phyloP scores from a whole-genome alignment of 139 green algal species.

The Chlamydomonas schloesseri region DNA sequence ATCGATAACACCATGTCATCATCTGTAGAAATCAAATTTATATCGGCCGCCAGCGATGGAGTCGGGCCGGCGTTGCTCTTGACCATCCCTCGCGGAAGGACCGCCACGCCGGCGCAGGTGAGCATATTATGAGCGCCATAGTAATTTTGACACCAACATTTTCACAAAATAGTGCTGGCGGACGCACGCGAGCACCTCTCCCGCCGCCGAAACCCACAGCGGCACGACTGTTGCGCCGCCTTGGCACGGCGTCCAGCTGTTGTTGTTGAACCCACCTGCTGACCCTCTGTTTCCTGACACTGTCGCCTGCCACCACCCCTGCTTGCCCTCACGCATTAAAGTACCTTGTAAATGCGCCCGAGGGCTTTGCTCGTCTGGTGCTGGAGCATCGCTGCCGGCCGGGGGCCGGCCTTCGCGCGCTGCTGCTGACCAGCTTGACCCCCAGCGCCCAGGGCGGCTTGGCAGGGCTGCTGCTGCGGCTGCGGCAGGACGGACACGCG shows the following conservation, averaged over 20 bases:
- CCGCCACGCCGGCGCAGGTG: constrained; percentile 11
- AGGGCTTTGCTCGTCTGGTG: constrained; percentile 75
- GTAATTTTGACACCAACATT: too few species aligned
- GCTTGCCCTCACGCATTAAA: constrained; percentile 45
- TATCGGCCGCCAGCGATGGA: constrained; percentile 9
- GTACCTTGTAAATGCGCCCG: constrained; percentile 81
- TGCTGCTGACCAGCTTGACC: constrained; percentile 45
- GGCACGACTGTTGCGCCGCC: too few species aligned
- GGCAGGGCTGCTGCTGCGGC: constrained; percentile 76
- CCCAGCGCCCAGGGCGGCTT: constrained; percentile 59
- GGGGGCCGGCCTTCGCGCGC: constrained; percentile 53
- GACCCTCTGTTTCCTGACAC: too few species aligned
- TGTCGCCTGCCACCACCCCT: too few species aligned
- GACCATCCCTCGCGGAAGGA: neutral
- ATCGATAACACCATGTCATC: neutral
- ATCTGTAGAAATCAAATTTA: constrained; percentile 4
- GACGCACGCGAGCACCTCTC: too few species aligned
- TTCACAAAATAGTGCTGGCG: too few species aligned
- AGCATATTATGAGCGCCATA: neutral
- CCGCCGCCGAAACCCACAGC: too few species aligned
- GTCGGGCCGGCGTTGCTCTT: neutral
- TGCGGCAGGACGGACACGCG: constrained; percentile 75
- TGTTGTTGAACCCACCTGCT: too few species aligned
- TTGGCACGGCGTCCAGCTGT: too few species aligned
- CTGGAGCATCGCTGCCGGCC: constrained; percentile 78